Evolutionary conservation across 116 monocot genomes (phyloP), one percentile per base, ranked within the genome.

Genomic region (Trichopus zeylanicus): DNA sequence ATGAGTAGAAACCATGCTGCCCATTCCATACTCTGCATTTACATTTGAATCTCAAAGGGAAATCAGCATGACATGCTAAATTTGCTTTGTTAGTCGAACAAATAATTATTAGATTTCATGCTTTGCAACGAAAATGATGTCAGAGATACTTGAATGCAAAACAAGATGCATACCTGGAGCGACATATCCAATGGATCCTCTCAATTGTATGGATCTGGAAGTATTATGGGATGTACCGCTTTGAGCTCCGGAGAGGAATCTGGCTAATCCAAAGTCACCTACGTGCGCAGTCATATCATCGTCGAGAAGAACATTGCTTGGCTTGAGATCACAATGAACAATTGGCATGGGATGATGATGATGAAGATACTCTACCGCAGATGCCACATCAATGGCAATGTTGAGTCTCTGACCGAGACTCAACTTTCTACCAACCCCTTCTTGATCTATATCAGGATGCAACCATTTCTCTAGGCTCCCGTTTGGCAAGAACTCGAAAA

Each of bases 241-340:
- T n/a, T n/a, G n/a, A n/a, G n/a, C n/a, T n/a, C n/a, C n/a, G n/a
- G n/a, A n/a, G 7, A 71, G 48, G 21, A 71, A 58, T 51, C 29
- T 71, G 26, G 71, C 64, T 38, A 71, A 57, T 3, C 71, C 71
- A 52, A 71, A 71, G 51, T 71, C 71, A 38, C 57, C 16, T 33
- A 71, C 57, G 51, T 38, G 35, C 3, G 71, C 71, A 12, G 11
- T 27, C 71, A 71, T 71, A 9, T 64, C 29, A 22, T 51, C 34
- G 15, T 71, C 57, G 0, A 71, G 33, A 62, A 70, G 70, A 56
- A 70, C 26, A 49, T 70, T 70, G 56, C 70, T 70, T 15, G 70
- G 70, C 58, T 72, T 72, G 15, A 72, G 59, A 31, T 72, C 72
- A 19, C 72, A 59, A 19, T 72, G 72, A 18, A 65, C 58, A 15